Conservation (phyloP, 2,329 filamentous ascomycete species). For the Colletotrichum musae region DNA sequence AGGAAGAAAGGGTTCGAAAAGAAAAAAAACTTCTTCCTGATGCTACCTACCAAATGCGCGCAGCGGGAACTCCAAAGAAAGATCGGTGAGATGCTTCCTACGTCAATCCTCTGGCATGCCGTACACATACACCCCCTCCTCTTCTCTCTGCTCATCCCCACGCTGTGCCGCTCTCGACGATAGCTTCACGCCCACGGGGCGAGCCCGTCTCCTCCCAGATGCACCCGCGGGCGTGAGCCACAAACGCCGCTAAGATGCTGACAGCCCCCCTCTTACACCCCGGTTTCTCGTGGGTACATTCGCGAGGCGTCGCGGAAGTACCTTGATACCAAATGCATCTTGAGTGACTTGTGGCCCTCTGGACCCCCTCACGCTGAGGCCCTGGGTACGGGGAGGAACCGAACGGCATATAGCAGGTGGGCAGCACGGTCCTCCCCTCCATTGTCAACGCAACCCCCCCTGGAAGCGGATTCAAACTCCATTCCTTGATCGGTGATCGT, state of each 20-base stretch:
- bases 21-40: background rate
- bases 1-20: background rate
- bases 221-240: slow-evolving; percentile 24
- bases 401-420: background rate
- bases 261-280: slow-evolving; percentile 3
- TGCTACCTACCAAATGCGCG: background rate
- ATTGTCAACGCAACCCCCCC: slow-evolving; percentile 3
- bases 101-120: slow-evolving; percentile 6
- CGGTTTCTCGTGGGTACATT: background rate
- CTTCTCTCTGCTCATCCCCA: background rate
- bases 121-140: background rate
- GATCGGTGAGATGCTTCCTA: slow-evolving; percentile 9
- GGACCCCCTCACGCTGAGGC: background rate
- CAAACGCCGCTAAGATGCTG: slow-evolving; percentile 17
- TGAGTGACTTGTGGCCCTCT: background rate
- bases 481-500: slow-evolving; percentile 17
- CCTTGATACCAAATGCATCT: background rate
- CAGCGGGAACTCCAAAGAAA: background rate
- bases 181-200: slow-evolving; percentile 35
- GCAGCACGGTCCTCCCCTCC: slow-evolving; percentile 7
- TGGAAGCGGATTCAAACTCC: background rate
- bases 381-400: slow-evolving; percentile 35
- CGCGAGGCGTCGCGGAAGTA: background rate
- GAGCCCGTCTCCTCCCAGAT: background rate
- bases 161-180: slow-evolving; percentile 7